Evolutionary conservation across 371 early-diverging fungal species (phyloP), one percentile per base, ranked within the genome.

Genomic region (Mucor piriformis): DNA sequence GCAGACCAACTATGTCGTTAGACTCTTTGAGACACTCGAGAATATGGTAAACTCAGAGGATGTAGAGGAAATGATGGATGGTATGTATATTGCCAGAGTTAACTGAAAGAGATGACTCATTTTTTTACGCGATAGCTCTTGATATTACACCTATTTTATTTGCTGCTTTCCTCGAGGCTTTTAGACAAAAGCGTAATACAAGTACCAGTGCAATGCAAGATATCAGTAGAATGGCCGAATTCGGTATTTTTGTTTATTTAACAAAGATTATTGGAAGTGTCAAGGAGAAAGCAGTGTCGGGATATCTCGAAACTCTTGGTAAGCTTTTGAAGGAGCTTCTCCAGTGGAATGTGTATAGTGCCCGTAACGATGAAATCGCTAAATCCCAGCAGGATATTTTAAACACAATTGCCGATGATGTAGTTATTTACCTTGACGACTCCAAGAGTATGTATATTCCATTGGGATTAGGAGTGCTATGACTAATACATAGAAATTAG

Each of bases 11-110:
- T 76, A 70, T 51, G 75, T 76, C 0, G 61, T 56, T 13, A 74
- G 63, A 34, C 24, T 76, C n/a, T 79, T 79, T 67, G 76, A 76
- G n/a, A 67, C 66, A 34, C 27, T 71, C 16, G 48, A 63, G 20
- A 46, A 11, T 15, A 59, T 72, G 61, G 38, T 67, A 12, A 54
- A 48, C 23, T n/a, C 57, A n/a, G 40, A 62, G 16, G 50, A 61
- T 37, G 21, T 11, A 27, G 57, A 61, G n/a, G 34, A 51, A 40
- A 47, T 59, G n/a, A 23, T 64, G 37, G 71, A 73, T 63, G 66
- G 76, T 69, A 76, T 61, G 46, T 23, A 5, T 23, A n/a, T n/a
- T 6, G 33, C 15, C 12, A 21, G 6, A 18, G 5, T 52, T 7
- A 44, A 18, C 21, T 18, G 12, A 44, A 16, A 3, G 2, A 10